Evolutionary conservation across 2,329 filamentous ascomycete genomes (phyloP).

Genomic region (Proliferodiscus dingleyae): DNA sequence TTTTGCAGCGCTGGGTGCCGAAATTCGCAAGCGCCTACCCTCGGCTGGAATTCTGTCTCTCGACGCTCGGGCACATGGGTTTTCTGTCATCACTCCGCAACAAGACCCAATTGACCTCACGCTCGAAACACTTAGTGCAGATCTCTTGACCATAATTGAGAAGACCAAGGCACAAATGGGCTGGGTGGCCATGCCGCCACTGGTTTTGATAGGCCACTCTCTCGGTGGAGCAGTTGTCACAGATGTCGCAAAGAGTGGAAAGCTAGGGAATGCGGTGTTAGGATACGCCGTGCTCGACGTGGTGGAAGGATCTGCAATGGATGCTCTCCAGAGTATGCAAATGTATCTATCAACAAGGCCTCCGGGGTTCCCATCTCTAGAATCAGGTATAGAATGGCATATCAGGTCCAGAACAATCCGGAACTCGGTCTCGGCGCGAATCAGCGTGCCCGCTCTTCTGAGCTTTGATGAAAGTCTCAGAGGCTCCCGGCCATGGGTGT

Average conservation of each 20-base stretch:
- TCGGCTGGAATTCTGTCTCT: conserved; percentile 77
- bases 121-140: conserved; percentile 65
- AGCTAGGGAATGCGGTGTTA: conserved; percentile 63
- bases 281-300: conserved; percentile 92
- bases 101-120: conserved; percentile 56
- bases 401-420: conserved; percentile 81
- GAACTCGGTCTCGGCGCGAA: conserved; percentile 75
- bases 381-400: conserved; percentile 90
- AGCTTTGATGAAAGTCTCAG: conserved; percentile 39
- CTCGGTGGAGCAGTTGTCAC: conserved; percentile 89
- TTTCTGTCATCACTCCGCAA: conserved; percentile 46
- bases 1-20: conserved; percentile 75
- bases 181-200: conserved; percentile 68
- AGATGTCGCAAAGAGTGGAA: conserved; percentile 65
- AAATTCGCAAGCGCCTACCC: conserved; percentile 73
- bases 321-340: conserved; percentile 91
- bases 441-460: conserved; percentile 79
- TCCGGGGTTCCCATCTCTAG: conserved; percentile 67
- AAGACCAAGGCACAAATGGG: conserved; percentile 63
- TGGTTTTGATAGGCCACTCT: conserved; percentile 85
- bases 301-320: conserved; percentile 92
- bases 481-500: conserved; percentile 53
- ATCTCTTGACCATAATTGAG: conserved; percentile 65
- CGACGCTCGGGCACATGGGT: conserved; percentile 84
- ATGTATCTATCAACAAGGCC: conserved; percentile 82